Evolutionary conservation across 768 basidiomycete species (phyloP).

Genomic region (Neoboletus brunneissimus): DNA sequence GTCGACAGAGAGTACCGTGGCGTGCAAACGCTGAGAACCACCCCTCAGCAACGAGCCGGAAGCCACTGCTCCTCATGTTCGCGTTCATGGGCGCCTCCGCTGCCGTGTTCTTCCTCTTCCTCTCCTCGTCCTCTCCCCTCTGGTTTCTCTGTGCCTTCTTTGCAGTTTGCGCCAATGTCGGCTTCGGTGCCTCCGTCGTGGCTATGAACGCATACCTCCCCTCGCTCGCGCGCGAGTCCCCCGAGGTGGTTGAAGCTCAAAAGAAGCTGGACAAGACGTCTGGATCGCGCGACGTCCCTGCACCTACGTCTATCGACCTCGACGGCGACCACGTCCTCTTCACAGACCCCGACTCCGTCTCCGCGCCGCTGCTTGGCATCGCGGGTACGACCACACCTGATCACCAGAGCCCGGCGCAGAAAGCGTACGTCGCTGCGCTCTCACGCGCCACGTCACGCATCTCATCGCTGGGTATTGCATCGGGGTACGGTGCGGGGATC

Average conservation of each 20-base stretch:
- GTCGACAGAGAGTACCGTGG: conserved; percentile 25
- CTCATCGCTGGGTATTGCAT: conserved; percentile 81
- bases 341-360: conserved; percentile 26
- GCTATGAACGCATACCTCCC: conserved; percentile 92
- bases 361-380: conserved; percentile 37
- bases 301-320: conserved; percentile 10
- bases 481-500: conserved; percentile 86
- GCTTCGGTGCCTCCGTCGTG: conserved; percentile 83
- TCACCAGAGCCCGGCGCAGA: conserved; percentile 23
- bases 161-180: conserved; percentile 76
- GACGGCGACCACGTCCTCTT: conserved; percentile 4
- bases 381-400: background rate
- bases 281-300: background rate
- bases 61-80: conserved; percentile 72
- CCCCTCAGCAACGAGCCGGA: conserved; percentile 63
- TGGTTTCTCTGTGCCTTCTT: conserved; percentile 71
- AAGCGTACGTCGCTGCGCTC: conserved; percentile 53
- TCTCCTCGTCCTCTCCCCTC: conserved; percentile 66
- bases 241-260: conserved; percentile 49
- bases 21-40: background rate
- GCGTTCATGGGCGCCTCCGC: conserved; percentile 69
- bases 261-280: conserved; percentile 26
- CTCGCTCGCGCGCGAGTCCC: conserved; percentile 60
- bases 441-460: conserved; percentile 79
- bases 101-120: conserved; percentile 65